Evolutionary conservation across 2,329 filamentous ascomycete genomes (phyloP).

Genomic region (Leptosphaerulina australis): DNA sequence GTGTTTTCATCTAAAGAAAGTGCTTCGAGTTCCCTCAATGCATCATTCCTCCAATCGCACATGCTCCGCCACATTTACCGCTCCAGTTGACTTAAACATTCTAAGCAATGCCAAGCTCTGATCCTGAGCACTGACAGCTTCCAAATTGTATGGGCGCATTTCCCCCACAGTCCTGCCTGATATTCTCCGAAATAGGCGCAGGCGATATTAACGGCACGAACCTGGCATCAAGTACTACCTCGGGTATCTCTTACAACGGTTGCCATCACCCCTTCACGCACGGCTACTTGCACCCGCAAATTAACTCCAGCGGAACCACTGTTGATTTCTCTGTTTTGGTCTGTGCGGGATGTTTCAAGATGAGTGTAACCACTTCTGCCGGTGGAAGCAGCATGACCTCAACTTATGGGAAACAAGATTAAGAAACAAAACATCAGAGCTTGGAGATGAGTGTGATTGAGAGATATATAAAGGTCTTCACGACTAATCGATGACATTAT

Average conservation of each 20-base stretch:
- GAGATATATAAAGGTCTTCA: background rate
- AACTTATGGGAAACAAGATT: constrained; percentile 1
- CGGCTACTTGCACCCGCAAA: background rate
- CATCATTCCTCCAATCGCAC: background rate
- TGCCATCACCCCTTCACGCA: background rate
- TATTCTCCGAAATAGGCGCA: background rate
- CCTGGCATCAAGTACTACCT: background rate
- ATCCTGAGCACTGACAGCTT: background rate
- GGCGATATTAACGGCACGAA: constrained; percentile 4
- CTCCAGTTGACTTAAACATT: background rate
- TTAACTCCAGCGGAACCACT: background rate
- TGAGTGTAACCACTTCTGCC: background rate
- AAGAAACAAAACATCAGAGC: constrained; percentile 4
- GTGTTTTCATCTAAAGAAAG: background rate
- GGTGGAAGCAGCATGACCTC: constrained; percentile 1
- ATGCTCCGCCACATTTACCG: background rate
- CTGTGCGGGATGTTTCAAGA: constrained; percentile 15
- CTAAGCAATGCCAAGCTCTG: background rate
- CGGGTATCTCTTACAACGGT: background rate
- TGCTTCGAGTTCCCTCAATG: background rate
- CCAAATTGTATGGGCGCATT: background rate
- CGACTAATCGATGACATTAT: background rate
- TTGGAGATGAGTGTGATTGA: constrained; percentile 1
- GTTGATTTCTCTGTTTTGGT: constrained; percentile 10
- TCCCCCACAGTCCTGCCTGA: constrained; percentile 1